A percentile compares a stretch with the other conserved stretches of the same genome.
Evolutionary conservation across 768 basidiomycete species (phyloP).

Genomic region (Trichaptum fuscoviolaceum): DNA sequence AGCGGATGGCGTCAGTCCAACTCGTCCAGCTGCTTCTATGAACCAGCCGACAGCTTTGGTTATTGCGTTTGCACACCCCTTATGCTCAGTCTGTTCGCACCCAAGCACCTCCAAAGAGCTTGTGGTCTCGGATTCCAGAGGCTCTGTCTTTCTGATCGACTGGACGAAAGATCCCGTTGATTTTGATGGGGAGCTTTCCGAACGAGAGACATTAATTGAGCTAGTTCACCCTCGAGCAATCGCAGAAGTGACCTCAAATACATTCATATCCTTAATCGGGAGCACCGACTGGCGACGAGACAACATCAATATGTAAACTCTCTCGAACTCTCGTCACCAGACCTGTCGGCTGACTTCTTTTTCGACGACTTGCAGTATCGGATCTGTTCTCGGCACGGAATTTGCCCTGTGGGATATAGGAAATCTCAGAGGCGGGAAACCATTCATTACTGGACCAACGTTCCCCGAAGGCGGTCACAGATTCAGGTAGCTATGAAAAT

Average conservation of each 20-base stretch:
- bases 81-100: constrained; percentile 64
- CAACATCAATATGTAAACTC: constrained; percentile 63
- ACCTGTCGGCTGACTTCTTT: constrained; percentile 2
- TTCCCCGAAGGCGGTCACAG: constrained; percentile 62
- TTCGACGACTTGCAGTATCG: constrained; percentile 45
- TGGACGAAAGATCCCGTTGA: constrained; percentile 65
- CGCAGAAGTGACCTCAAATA: constrained; percentile 44
- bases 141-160: constrained; percentile 73
- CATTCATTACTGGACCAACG: constrained; percentile 52
- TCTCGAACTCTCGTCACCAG: not conserved
- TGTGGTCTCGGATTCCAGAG: constrained; percentile 69
- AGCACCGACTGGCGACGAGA: constrained; percentile 69
- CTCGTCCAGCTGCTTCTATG: constrained; percentile 24
- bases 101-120: constrained; percentile 73
- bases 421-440: constrained; percentile 69
- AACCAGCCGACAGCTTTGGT: constrained; percentile 75
- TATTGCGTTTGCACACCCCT: constrained; percentile 67
- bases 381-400: constrained; percentile 65
- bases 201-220: constrained; percentile 54
- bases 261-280: constrained; percentile 43
- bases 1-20: not conserved
- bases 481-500: constrained; percentile 51
- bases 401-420: constrained; percentile 77
- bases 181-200: constrained; percentile 32
- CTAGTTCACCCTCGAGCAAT: constrained; percentile 66